Evolutionary conservation across 192 early-diverging fungal species (phyloP), one percentile per base, ranked within the genome.

Genomic region (Coemansia asiatica): DNA sequence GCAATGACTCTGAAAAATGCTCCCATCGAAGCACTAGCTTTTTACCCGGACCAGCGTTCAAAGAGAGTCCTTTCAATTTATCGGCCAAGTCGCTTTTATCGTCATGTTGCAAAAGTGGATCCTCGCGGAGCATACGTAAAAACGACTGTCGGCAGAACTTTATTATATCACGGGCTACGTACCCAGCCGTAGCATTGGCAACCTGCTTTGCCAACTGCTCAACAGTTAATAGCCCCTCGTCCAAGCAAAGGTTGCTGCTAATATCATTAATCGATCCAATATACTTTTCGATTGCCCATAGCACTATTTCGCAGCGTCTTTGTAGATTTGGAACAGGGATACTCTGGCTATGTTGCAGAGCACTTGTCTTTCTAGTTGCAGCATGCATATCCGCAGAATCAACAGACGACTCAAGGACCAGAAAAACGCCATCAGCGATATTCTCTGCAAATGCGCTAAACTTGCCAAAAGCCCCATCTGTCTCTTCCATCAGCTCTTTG

Each of bases 1-100:
- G 61, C 18, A 92, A 58, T 0, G 89, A 84, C 19, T 64, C 53
- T 8, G 60, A 61, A 64, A 83, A 77, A 40, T 72, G 50, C 6
- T 48, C 19, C 71, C 70, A 75, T 21, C 61, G 68, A 18, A 63
- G 46, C 21, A 9, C 28, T 10, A 25, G 56, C 7, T 21, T 19
- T 2, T 31, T 31, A 10, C 18, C 50, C 9, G 26, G 0, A 7
- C 18, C 23, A 27, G 53, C 18, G 6, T 46, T 15, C 16, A 68
- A 18, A 2, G 61, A 57, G 26, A 75, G 68, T 13, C 23, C 53
- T 29, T 58, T 13, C 13, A 78, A 22, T 15, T 22, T 25, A 19
- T 48, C 56, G n/a, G 29, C 56, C 22, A 71, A 22, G 21, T 35
- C 60, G 1, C 63, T 21, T 8, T 23, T 35, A 9, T 40, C 27